These are phyloP conservation scores for Suillus placidus DNA, from an alignment of 768 basidiomycete genomes.

Conservation along the genomic window DNA sequence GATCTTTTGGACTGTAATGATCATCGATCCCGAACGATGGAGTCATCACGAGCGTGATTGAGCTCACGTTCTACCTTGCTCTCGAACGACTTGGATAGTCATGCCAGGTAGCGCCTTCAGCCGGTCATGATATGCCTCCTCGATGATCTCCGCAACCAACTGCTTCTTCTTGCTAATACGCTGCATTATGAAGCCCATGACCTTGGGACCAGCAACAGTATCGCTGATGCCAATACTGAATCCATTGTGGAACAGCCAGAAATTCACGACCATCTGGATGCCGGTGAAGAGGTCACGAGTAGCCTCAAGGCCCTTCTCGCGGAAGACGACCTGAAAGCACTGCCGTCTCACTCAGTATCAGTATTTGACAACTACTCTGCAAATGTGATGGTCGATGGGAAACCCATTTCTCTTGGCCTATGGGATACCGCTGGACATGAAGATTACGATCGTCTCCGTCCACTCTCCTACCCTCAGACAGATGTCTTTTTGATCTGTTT, in stretches of 20 bases:
- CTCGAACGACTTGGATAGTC: constrained; percentile 99
- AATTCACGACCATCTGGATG: constrained; percentile 94
- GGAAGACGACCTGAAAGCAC: constrained; percentile 60
- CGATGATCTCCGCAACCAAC: constrained; percentile 77
- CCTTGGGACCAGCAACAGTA: constrained; percentile 89
- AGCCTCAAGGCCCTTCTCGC: constrained; percentile 94
- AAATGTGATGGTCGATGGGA: constrained; percentile 98
- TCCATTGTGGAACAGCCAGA: constrained; percentile 98
- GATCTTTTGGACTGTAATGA: too few species aligned
- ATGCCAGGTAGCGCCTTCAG: constrained; percentile 94
- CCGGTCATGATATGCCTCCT: constrained; percentile 81
- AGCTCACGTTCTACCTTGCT: constrained; percentile 87
- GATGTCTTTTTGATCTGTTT: constrained; percentile 99
- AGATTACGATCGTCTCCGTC: constrained; percentile 97
- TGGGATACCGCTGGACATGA: constrained; percentile 99
- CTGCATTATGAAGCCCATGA: constrained; percentile 85
- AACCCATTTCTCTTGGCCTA: constrained; percentile 95
- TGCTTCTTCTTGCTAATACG: constrained; percentile 82
- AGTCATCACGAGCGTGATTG: constrained; percentile 92
- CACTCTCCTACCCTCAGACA: constrained; percentile 97
- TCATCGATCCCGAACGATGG: too few species aligned
- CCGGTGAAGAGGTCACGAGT: constrained; percentile 91
- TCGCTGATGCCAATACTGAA: constrained; percentile 99
- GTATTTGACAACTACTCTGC: constrained; percentile 99
- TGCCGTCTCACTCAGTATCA: constrained; percentile 30